A percentile compares a stretch with the other conserved stretches of the same genome.
Conservation (phyloP, 2,329 filamentous ascomycete genomes). For the Alternaria viburni region DNA sequence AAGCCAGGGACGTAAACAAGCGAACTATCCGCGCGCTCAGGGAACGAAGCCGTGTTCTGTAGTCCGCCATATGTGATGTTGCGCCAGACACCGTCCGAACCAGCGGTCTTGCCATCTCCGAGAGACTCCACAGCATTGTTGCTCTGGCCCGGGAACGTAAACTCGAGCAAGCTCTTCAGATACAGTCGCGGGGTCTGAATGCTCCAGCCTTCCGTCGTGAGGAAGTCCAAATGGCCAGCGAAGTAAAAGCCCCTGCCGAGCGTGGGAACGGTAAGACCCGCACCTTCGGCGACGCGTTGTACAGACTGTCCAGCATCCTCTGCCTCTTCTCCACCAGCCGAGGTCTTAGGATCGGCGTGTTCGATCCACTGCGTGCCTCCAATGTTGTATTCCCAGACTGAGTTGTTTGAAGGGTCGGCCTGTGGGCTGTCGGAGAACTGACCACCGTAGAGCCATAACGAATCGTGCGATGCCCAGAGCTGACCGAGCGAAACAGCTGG, state of each 20-base stretch:
- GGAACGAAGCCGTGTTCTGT: slow-evolving; percentile 70
- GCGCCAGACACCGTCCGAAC: slow-evolving; percentile 67
- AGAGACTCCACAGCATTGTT: slow-evolving; percentile 69
- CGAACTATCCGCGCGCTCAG: slow-evolving; percentile 74
- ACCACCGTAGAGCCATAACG: slow-evolving; percentile 76
- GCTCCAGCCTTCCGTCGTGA: slow-evolving; percentile 72
- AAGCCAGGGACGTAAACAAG: slow-evolving; percentile 79
- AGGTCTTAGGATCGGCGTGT: slow-evolving; percentile 66
- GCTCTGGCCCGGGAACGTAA: slow-evolving; percentile 72
- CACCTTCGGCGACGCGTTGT: slow-evolving; percentile 75
- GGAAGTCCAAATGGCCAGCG: slow-evolving; percentile 74
- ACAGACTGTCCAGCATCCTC: slow-evolving; percentile 62
- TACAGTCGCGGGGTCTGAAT: slow-evolving; percentile 69
- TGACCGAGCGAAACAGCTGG: slow-evolving; percentile 76
- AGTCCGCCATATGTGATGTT: slow-evolving; percentile 77
- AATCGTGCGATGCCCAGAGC: slow-evolving; percentile 74
- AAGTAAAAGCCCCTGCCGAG: slow-evolving; percentile 79
- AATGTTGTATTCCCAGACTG: slow-evolving; percentile 75
- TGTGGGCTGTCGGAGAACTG: slow-evolving; percentile 71
- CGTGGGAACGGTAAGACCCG: slow-evolving; percentile 72
- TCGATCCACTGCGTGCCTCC: slow-evolving; percentile 66
- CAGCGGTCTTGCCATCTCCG: slow-evolving; percentile 61
- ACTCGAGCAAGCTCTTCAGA: slow-evolving; percentile 76
- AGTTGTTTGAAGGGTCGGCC: slow-evolving; percentile 63
- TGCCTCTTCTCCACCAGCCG: slow-evolving; percentile 69